Evolutionary conservation across 2,329 filamentous ascomycete species (phyloP).

Genomic region (Aspergillus oerlinghausenensis): DNA sequence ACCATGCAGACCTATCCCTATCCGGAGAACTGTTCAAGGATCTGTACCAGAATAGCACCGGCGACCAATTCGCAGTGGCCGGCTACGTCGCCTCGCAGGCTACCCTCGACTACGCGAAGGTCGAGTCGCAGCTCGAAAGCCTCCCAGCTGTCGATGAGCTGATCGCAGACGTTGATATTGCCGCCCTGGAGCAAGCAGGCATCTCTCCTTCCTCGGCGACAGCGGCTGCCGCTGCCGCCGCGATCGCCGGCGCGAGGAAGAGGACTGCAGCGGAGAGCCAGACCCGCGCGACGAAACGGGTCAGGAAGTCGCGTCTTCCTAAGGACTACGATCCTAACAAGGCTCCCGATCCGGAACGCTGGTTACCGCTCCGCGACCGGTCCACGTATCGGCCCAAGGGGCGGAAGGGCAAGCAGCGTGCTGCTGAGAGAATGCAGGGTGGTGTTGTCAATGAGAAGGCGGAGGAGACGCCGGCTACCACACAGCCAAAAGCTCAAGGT

Average conservation of each 20-base stretch:
- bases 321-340: conserved; percentile 64
- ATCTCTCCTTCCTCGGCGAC: conserved; percentile 34
- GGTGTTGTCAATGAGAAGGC: conserved; percentile 70
- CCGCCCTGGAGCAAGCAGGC: conserved; percentile 42
- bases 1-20: conserved; percentile 60
- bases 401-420: conserved; percentile 84
- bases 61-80: conserved; percentile 66
- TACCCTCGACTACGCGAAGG: conserved; percentile 39
- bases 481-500: conserved; percentile 27
- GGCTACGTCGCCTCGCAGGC: conserved; percentile 83
- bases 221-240: conserved; percentile 27
- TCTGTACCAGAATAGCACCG: conserved; percentile 60
- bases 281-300: conserved; percentile 34
- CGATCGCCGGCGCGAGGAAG: conserved; percentile 37
- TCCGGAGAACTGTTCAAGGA: conserved; percentile 76
- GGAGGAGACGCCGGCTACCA: conserved; percentile 45
- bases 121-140: conserved; percentile 33
- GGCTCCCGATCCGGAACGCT: conserved; percentile 82
- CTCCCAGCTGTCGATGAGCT: conserved; percentile 40
- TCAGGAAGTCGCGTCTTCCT: conserved; percentile 44
- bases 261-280: conserved; percentile 32
- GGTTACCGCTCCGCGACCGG: conserved; percentile 85
- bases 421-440: conserved; percentile 75
- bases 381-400: conserved; percentile 87
- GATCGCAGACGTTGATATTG: conserved; percentile 40